Evolutionary conservation across 306 rosid genomes (phyloP).

Genomic region (Cyclanthera cordifolia): DNA sequence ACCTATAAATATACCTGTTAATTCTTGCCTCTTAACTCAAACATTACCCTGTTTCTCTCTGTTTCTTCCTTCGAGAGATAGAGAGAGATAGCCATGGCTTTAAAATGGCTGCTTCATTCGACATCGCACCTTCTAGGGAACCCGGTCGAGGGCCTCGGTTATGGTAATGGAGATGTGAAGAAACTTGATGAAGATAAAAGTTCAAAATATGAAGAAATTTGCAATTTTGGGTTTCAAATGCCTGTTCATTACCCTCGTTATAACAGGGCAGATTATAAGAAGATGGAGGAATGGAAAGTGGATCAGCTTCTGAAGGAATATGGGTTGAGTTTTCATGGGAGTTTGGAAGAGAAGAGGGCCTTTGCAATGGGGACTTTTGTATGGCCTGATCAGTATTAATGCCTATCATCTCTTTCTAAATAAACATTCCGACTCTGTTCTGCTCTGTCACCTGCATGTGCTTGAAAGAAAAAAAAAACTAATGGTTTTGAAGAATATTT

Average conservation of each 20-base stretch:
- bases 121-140: constrained; percentile 31
- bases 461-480: neutral
- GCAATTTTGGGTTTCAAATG: constrained; percentile 44
- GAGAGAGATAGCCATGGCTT: constrained; percentile 23
- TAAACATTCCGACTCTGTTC: neutral
- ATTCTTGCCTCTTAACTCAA: constrained; percentile 1
- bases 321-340: constrained; percentile 37
- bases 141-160: neutral
- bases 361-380: constrained; percentile 60
- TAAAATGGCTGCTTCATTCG: constrained; percentile 40
- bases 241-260: constrained; percentile 75
- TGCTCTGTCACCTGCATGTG: neutral
- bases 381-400: constrained; percentile 58
- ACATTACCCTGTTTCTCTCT: constrained; percentile 1
- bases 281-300: constrained; percentile 69
- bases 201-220: neutral
- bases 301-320: constrained; percentile 54
- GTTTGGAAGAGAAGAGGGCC: constrained; percentile 43
- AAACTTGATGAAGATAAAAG: neutral
- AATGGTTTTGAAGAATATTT: neutral
- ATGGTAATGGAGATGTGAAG: neutral
- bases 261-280: constrained; percentile 47
- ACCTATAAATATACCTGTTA: constrained; percentile 16
- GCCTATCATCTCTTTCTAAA: neutral
- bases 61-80: neutral